These are phyloP conservation scores for Marvania coccoides DNA, from an alignment of 139 green algal genomes.

Conservation along the genomic window DNA sequence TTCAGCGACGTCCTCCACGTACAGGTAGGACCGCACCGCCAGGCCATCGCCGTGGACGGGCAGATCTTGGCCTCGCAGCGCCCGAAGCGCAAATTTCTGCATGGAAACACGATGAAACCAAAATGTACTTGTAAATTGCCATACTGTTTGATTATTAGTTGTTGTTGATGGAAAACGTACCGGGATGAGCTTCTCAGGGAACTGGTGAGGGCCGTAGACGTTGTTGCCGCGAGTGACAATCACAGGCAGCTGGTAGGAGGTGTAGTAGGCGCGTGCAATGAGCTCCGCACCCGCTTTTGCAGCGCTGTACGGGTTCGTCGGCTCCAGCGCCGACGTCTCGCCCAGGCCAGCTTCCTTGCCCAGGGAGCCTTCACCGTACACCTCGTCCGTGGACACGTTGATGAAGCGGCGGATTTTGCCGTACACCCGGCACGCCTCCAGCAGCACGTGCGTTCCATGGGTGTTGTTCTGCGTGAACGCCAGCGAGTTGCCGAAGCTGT, in stretches of 20 bases:
- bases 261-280: slow-evolving; percentile 86
- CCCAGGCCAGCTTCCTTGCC: slow-evolving; percentile 56
- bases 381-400: slow-evolving; percentile 84
- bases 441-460: slow-evolving; percentile 90
- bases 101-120: no score
- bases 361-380: slow-evolving; percentile 79
- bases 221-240: slow-evolving; percentile 99
- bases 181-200: slow-evolving; percentile 74
- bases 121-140: not conserved
- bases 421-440: slow-evolving; percentile 75
- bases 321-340: slow-evolving; percentile 78
- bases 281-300: slow-evolving; percentile 97
- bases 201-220: slow-evolving; percentile 95
- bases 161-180: slow-evolving; percentile 25
- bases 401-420: slow-evolving; percentile 85
- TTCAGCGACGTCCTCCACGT: slow-evolving; percentile 90
- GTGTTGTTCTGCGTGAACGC: slow-evolving; percentile 97
- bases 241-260: slow-evolving; percentile 79
- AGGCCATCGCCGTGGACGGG: slow-evolving; percentile 59
- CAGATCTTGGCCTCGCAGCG: slow-evolving; percentile 50
- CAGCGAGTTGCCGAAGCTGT: slow-evolving; percentile 95
- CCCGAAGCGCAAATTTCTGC: slow-evolving; percentile 70
- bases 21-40: slow-evolving; percentile 68
- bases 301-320: slow-evolving; percentile 98
- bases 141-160: not conserved